These are phyloP conservation scores for Coelastrella sp. DNA, from an alignment of 139 green algal species.

Conservation along the genomic window DNA sequence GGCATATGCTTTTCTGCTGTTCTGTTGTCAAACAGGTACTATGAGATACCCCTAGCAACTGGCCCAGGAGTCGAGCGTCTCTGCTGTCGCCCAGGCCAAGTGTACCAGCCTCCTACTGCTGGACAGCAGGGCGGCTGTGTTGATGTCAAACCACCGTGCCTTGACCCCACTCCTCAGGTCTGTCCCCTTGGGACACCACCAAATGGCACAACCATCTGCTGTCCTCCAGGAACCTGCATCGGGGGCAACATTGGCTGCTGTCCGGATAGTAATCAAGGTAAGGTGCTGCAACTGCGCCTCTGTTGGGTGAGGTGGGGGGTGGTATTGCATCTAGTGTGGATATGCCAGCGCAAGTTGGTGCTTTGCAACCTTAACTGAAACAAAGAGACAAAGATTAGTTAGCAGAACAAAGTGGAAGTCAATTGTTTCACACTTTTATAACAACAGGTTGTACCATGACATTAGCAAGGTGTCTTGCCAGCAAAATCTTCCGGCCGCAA, in stretches of 20 bases:
- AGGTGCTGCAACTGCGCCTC: not conserved
- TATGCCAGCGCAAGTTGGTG: too few relatives aligned
- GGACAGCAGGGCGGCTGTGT: not conserved
- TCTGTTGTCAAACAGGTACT: not conserved
- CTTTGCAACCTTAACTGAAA: too few relatives aligned
- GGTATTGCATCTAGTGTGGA: not conserved
- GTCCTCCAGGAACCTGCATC: not conserved
- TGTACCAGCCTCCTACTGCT: not conserved
- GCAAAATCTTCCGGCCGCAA: too few relatives aligned
- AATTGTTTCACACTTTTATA: too few relatives aligned
- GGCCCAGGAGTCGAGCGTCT: not conserved
- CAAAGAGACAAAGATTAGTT: too few relatives aligned
- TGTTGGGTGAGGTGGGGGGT: not conserved
- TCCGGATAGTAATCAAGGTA: not conserved
- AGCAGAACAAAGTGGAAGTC: too few relatives aligned
- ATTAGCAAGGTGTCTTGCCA: too few relatives aligned
- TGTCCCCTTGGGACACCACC: not conserved
- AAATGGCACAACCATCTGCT: not conserved
- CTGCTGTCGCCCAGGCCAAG: not conserved
- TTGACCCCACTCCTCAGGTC: not conserved
- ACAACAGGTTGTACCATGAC: too few relatives aligned
- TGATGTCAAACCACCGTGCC: not conserved
- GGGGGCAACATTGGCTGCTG: not conserved
- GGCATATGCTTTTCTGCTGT: not conserved
- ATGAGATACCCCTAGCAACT: not conserved